These are phyloP conservation scores for Sporobolomyces pararoseus DNA, from an alignment of 768 basidiomycete genomes.

Conservation along the genomic window DNA sequence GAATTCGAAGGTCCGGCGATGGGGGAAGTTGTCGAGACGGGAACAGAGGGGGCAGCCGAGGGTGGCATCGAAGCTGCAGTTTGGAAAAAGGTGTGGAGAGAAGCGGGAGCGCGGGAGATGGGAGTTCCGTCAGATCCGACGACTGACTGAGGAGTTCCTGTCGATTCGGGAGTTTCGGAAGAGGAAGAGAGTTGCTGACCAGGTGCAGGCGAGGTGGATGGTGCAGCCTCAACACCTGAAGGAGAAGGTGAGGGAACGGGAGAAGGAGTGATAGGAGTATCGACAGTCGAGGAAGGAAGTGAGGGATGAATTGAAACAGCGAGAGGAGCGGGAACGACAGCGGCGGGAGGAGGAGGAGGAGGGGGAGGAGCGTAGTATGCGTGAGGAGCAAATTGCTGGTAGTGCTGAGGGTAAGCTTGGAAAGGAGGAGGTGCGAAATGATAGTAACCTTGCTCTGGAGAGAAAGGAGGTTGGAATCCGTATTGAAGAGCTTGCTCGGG, in stretches of 20 bases:
- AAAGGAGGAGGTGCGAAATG: conserved; percentile 23
- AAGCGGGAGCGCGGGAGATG: conserved; percentile 6
- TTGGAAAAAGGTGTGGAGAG: conserved; percentile 41
- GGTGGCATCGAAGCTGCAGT: conserved; percentile 4
- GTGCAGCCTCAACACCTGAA: too few relatives aligned
- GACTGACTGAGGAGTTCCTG: background rate
- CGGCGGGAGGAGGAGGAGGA: conserved; percentile 1
- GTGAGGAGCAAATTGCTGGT: conserved; percentile 20
- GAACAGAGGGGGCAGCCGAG: background rate
- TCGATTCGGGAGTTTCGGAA: too few relatives aligned
- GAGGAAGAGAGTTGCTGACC: too few relatives aligned
- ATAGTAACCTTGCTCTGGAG: conserved; percentile 9
- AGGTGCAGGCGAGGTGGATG: too few relatives aligned
- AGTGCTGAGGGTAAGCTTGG: conserved; percentile 24
- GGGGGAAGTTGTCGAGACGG: conserved; percentile 7
- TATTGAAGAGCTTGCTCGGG: conserved; percentile 24
- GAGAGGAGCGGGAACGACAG: background rate
- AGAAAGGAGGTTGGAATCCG: conserved; percentile 34
- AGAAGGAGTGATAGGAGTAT: background rate
- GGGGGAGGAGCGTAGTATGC: conserved; percentile 22
- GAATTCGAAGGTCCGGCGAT: background rate
- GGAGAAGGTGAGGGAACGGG: background rate
- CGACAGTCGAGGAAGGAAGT: background rate
- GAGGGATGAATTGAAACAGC: background rate
- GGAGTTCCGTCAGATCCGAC: background rate